A percentile compares a stretch with the other conserved stretches of the same genome.
Evolutionary conservation across 176 grass and related monocot genomes (phyloP).

Genomic region (Metroxylon sagu): DNA sequence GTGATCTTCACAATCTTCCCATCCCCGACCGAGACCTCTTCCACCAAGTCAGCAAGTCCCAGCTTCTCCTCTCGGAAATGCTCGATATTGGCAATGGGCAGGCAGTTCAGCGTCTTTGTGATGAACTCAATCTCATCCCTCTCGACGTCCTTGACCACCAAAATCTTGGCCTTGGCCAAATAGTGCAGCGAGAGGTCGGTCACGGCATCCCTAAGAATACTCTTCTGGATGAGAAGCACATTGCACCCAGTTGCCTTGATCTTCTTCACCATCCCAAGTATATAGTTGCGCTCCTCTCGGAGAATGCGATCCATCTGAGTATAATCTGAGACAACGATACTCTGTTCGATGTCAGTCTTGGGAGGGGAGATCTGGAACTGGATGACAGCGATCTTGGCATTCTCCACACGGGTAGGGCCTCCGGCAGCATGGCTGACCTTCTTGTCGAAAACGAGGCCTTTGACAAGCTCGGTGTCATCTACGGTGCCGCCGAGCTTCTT

Average conservation of each 20-base stretch:
- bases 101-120: slow-evolving; percentile 83
- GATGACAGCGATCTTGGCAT: slow-evolving; percentile 94
- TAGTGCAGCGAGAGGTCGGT: slow-evolving; percentile 91
- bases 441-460: slow-evolving; percentile 81
- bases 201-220: slow-evolving; percentile 79
- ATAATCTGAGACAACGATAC: slow-evolving; percentile 82
- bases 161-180: slow-evolving; percentile 77
- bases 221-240: slow-evolving; percentile 88
- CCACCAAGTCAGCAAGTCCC: slow-evolving; percentile 65
- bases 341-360: slow-evolving; percentile 96
- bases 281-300: slow-evolving; percentile 84
- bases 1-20: slow-evolving; percentile 77
- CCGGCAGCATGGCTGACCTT: slow-evolving; percentile 80
- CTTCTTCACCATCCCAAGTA: slow-evolving; percentile 90
- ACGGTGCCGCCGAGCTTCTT: slow-evolving; percentile 81
- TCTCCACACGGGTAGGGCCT: slow-evolving; percentile 49
- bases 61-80: slow-evolving; percentile 88
- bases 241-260: slow-evolving; percentile 82
- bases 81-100: slow-evolving; percentile 93
- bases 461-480: slow-evolving; percentile 69
- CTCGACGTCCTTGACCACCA: slow-evolving; percentile 87
- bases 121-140: slow-evolving; percentile 97
- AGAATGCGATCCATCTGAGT: slow-evolving; percentile 93
- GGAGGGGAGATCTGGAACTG: slow-evolving; percentile 92
- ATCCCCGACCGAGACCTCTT: slow-evolving; percentile 80